Evolutionary conservation across 345 rosid genomes (phyloP).

Genomic region (Eucalyptus viminalis): DNA sequence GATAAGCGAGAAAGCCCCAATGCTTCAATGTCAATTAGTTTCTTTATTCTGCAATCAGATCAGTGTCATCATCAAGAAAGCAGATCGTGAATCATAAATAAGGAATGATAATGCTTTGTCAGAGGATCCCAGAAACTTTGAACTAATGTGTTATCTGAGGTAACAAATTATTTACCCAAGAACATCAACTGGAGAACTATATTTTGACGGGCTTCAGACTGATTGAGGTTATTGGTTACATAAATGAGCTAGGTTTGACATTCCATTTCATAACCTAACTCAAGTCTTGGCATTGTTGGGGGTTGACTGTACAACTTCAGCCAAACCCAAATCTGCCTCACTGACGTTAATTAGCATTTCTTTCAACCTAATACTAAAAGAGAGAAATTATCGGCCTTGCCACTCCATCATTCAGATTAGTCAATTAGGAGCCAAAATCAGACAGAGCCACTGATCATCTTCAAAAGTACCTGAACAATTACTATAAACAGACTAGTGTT

Average conservation of each 20-base stretch:
- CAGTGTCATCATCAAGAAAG: neutral
- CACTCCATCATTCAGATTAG: neutral
- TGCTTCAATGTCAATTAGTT: constrained; percentile 68
- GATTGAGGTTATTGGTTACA: neutral
- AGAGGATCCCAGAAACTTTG: neutral
- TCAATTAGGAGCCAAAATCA: neutral
- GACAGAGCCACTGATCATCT: neutral
- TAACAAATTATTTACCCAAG: neutral
- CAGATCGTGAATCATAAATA: neutral
- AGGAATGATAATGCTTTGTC: neutral
- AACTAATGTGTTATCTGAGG: neutral
- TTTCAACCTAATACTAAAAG: neutral
- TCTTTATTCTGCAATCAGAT: constrained; percentile 42
- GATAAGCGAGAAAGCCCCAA: constrained; percentile 65
- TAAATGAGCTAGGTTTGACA: neutral
- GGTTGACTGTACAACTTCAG: neutral
- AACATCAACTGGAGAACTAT: neutral
- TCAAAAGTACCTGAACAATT: neutral
- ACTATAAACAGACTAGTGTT: neutral
- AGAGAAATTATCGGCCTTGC: neutral
- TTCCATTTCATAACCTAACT: neutral
- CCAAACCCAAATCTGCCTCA: neutral
- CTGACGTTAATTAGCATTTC: neutral
- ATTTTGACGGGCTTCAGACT: neutral
- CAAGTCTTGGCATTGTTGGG: neutral